Conservation (phyloP, 352 stramenopile genomes). For the Lagenidium giganteum region DNA sequence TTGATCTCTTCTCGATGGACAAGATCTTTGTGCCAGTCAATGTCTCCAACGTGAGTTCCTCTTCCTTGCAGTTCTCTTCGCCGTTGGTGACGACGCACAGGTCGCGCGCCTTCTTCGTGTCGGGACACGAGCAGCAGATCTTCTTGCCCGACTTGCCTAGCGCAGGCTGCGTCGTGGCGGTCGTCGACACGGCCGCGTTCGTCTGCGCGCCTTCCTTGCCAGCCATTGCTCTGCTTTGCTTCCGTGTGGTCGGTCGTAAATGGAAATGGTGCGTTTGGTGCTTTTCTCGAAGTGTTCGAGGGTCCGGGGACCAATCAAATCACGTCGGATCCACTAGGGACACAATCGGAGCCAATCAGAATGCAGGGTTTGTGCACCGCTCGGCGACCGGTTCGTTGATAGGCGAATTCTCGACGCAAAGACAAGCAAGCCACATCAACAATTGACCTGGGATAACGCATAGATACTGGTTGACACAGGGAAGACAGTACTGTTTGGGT, state of each 20-base stretch:
- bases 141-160: slow-evolving; percentile 96
- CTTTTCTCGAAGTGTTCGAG: no score
- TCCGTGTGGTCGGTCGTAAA: background rate
- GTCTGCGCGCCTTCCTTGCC: slow-evolving; percentile 29
- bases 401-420: no score
- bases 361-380: no score
- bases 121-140: slow-evolving; percentile 98
- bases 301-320: no score
- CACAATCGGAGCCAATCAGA: no score
- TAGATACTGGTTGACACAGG: no score
- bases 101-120: slow-evolving; percentile 93
- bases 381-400: no score
- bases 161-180: slow-evolving; percentile 27
- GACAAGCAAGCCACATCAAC: no score
- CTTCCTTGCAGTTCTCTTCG: slow-evolving; percentile 89
- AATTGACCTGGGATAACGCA: no score
- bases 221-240: slow-evolving; percentile 25
- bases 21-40: slow-evolving; percentile 87
- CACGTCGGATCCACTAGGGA: no score
- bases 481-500: no score
- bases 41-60: slow-evolving; percentile 66
- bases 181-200: no score
- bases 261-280: slow-evolving; percentile 2
- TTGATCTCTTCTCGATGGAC: slow-evolving; percentile 88
- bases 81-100: slow-evolving; percentile 91